phyloP scores from a whole-genome alignment of 352 stramenopile species.

The Phytophthora nicotianae region DNA sequence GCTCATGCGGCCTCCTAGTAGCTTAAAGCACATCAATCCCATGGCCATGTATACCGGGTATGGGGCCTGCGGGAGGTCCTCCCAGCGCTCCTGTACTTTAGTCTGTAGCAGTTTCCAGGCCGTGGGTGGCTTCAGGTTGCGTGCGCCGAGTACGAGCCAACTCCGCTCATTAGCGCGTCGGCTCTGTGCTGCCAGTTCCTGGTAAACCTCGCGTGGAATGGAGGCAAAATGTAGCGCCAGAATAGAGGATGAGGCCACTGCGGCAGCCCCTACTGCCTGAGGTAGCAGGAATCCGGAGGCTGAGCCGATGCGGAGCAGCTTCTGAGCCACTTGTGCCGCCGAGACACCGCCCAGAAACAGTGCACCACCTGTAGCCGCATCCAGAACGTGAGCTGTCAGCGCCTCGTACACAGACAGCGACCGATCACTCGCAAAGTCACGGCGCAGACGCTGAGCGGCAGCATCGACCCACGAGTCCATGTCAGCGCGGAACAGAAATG shows the following conservation, averaged over 20 bases:
- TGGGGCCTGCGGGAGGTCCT: slow-evolving; percentile 50
- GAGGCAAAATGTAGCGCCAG: slow-evolving; percentile 57
- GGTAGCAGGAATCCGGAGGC: slow-evolving; percentile 51
- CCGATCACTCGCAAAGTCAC: slow-evolving; percentile 46
- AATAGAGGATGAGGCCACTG: slow-evolving; percentile 56
- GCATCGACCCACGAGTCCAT: slow-evolving; percentile 23
- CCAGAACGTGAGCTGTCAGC: slow-evolving; percentile 42
- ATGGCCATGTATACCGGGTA: slow-evolving; percentile 75
- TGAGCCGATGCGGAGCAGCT: slow-evolving; percentile 48
- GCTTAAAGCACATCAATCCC: slow-evolving; percentile 75
- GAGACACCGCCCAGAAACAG: slow-evolving; percentile 59
- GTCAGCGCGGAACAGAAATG: not conserved
- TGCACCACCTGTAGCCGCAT: slow-evolving; percentile 53
- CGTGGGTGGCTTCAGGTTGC: slow-evolving; percentile 29
- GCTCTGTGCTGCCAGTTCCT: slow-evolving; percentile 33
- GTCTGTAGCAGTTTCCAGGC: slow-evolving; percentile 25
- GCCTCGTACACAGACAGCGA: slow-evolving; percentile 49
- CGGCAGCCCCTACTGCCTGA: slow-evolving; percentile 40
- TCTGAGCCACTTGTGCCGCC: slow-evolving; percentile 52
- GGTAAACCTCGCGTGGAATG: slow-evolving; percentile 48
- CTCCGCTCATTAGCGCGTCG: slow-evolving; percentile 21
- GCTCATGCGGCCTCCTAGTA: slow-evolving; percentile 74
- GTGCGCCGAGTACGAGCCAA: slow-evolving; percentile 32
- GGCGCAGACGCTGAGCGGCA: slow-evolving; percentile 29
- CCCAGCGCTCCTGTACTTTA: slow-evolving; percentile 42